A percentile compares a stretch with the other conserved stretches of the same genome.
Conservation (phyloP, 805 yeast genomes). For the Candida arabinofermentans region DNA sequence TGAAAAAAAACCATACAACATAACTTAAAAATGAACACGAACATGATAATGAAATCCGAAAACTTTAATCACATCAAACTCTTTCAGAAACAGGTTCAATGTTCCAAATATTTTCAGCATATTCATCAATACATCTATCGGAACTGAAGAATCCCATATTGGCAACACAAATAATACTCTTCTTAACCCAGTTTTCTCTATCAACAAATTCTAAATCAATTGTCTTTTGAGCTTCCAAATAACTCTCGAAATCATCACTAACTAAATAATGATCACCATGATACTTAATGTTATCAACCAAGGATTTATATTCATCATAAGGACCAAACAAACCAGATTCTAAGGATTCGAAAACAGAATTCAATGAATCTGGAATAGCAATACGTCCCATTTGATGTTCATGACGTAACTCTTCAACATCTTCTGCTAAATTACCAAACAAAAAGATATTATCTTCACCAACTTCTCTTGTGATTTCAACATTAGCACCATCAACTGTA, state of each 20-base stretch:
- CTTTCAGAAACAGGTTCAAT: slow-evolving; percentile 57
- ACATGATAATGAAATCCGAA: no score
- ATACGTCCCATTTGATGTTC: slow-evolving; percentile 63
- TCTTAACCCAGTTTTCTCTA: slow-evolving; percentile 71
- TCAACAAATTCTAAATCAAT: slow-evolving; percentile 66
- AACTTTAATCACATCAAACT: slow-evolving; percentile 2
- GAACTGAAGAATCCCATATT: slow-evolving; percentile 91
- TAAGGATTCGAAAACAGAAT: slow-evolving; percentile 60
- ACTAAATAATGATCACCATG: slow-evolving; percentile 88
- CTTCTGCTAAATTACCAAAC: slow-evolving; percentile 87
- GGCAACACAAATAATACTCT: slow-evolving; percentile 75
- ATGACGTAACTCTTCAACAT: slow-evolving; percentile 81
- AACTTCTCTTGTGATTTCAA: slow-evolving; percentile 88
- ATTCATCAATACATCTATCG: slow-evolving; percentile 88
- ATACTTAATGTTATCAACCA: slow-evolving; percentile 62
- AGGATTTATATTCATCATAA: slow-evolving; percentile 57
- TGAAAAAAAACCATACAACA: no score
- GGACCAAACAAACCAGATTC: slow-evolving; percentile 70
- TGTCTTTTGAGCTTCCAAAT: slow-evolving; percentile 72
- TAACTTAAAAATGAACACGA: no score
- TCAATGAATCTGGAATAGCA: slow-evolving; percentile 54
- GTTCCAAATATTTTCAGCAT: slow-evolving; percentile 91
- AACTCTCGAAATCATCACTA: slow-evolving; percentile 83
- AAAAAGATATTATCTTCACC: slow-evolving; percentile 91
- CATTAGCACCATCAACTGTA: slow-evolving; percentile 96